Evolutionary conservation across 75 land plant species (phyloP).

Genomic region (Sequoiadendron giganteum): DNA sequence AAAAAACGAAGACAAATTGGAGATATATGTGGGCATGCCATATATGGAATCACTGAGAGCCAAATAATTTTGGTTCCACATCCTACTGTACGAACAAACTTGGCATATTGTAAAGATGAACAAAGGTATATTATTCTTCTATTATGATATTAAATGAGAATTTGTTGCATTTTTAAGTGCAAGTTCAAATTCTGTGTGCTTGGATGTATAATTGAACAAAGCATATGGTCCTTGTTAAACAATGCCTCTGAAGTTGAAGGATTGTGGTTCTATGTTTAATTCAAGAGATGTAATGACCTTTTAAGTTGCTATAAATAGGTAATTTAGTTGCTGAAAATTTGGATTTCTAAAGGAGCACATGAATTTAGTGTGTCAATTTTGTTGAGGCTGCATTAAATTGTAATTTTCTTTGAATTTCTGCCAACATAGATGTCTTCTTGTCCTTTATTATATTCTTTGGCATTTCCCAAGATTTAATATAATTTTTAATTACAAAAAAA

Average conservation of each 20-base stretch:
- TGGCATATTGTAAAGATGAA: slow-evolving; percentile 53
- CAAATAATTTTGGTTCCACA: slow-evolving; percentile 63
- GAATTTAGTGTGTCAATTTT: not conserved
- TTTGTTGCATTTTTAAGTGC: slow-evolving; percentile 18
- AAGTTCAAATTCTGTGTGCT: not conserved
- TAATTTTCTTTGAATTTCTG: not conserved
- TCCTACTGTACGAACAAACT: slow-evolving; percentile 32
- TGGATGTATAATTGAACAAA: not conserved
- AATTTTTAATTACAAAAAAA: not conserved
- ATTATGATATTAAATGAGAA: slow-evolving; percentile 15
- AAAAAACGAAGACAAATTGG: slow-evolving; percentile 74
- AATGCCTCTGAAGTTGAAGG: not conserved
- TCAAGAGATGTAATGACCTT: not conserved
- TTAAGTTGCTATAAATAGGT: not conserved
- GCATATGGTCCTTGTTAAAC: not conserved
- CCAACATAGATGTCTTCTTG: not conserved
- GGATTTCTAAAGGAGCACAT: not conserved
- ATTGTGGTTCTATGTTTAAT: not conserved
- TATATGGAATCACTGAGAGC: slow-evolving; percentile 55
- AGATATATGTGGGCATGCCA: slow-evolving; percentile 64
- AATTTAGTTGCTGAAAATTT: not conserved
- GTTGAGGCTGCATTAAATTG: not conserved
- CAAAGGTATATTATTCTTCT: slow-evolving; percentile 51
- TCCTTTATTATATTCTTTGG: not conserved
- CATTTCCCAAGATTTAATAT: not conserved